Percentiles rank a stretch among this genome's conserved stretches.
phyloP scores from a whole-genome alignment of 768 basidiomycete genomes.

The Mrakia blollopis region DNA sequence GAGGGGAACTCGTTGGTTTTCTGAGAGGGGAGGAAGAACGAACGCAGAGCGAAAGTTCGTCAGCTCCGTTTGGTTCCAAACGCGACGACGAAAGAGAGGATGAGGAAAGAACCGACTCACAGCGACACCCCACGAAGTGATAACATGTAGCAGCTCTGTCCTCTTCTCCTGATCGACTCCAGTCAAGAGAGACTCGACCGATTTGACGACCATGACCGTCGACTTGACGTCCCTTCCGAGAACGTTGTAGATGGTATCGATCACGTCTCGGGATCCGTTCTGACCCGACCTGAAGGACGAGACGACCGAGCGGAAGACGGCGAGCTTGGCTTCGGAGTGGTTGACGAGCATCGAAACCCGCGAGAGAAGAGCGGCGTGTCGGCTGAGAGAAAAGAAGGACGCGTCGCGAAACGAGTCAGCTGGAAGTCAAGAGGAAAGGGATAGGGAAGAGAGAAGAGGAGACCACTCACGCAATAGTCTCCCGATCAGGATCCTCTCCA shows the following conservation, averaged over 20 bases:
- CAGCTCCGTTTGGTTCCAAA: conserved; percentile 62
- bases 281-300: conserved; percentile 74
- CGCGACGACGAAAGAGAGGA: background rate
- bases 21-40: background rate
- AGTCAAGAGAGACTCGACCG: conserved; percentile 59
- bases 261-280: conserved; percentile 72
- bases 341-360: conserved; percentile 52
- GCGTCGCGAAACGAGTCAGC: background rate
- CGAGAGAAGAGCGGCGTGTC: conserved; percentile 60
- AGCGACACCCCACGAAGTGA: conserved; percentile 11
- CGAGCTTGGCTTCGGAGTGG: conserved; percentile 45
- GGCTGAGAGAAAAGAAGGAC: conserved; percentile 48
- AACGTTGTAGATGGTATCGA: conserved; percentile 81
- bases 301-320: conserved; percentile 61
- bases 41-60: background rate
- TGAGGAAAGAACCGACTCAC: background rate
- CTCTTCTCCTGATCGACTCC: conserved; percentile 69
- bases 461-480: conserved; percentile 42
- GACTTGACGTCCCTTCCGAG: conserved; percentile 64
- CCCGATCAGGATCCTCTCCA: conserved; percentile 41
- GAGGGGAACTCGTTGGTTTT: conserved; percentile 68
- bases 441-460: background rate
- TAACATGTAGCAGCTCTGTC: conserved; percentile 45
- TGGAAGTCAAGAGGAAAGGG: background rate
- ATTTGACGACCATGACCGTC: conserved; percentile 51